A percentile compares a stretch with the other conserved stretches of the same genome.
Evolutionary conservation across 2,329 filamentous ascomycete genomes (phyloP).

Genomic region (Drechslerella coelobrocha): DNA sequence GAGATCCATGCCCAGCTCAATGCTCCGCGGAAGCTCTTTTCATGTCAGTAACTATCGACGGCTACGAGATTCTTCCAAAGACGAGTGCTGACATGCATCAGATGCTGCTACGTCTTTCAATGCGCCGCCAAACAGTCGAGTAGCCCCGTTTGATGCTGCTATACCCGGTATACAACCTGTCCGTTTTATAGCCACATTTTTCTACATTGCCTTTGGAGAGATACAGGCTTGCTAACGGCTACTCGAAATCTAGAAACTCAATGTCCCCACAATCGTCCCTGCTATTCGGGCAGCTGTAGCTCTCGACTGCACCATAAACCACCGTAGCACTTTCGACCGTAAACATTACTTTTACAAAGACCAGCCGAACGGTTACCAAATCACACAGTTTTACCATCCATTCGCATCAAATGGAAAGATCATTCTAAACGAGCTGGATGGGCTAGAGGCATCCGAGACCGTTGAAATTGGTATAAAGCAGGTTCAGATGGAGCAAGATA

Average conservation of each 20-base stretch:
- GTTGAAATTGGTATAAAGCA: constrained; percentile 85
- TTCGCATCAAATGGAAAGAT: constrained; percentile 61
- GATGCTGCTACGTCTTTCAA: constrained; percentile 68
- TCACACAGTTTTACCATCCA: constrained; percentile 89
- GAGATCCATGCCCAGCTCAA: constrained; percentile 98
- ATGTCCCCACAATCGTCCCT: constrained; percentile 80
- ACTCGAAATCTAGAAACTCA: constrained; percentile 66
- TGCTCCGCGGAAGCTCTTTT: constrained; percentile 87
- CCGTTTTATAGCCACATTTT: constrained; percentile 49
- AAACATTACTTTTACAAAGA: constrained; percentile 99
- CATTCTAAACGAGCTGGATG: constrained; percentile 63
- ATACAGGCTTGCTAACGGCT: constrained; percentile 86
- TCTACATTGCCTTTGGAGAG: constrained; percentile 63
- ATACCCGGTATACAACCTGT: constrained; percentile 86
- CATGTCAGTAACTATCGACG: constrained; percentile 60
- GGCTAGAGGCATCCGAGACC: constrained; percentile 60
- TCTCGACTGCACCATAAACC: constrained; percentile 78
- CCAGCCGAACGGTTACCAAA: constrained; percentile 94
- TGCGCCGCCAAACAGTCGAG: constrained; percentile 80
- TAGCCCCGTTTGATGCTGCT: constrained; percentile 85
- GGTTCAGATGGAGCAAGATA: constrained; percentile 88
- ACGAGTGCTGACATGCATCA: constrained; percentile 16
- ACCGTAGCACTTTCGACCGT: constrained; percentile 82
- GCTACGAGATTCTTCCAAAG: constrained; percentile 50
- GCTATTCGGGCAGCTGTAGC: constrained; percentile 89